Evolutionary conservation across 768 basidiomycete species (phyloP), one percentile per base, ranked within the genome.

Genomic region (Peribolospora kevripleyi): DNA sequence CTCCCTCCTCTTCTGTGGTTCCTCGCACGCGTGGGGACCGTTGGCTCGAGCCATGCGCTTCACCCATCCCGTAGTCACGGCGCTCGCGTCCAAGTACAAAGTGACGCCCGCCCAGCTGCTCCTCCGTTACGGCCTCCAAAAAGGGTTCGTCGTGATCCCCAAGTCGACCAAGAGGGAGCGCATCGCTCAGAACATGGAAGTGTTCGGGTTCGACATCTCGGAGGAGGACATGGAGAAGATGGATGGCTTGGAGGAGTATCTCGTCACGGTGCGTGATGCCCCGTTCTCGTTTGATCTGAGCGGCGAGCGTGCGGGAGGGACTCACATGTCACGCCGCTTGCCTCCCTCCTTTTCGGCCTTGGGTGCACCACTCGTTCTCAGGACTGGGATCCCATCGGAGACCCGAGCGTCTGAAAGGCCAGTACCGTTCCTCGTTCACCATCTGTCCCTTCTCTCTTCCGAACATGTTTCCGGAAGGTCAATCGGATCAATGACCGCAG

Each of bases 41-140:
- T 72, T 84, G 5, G 81, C 76, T 13, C 71, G 80, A 25, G 79
- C 75, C 8, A 69, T 76, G 65, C 72, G 77, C 49, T 81, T 84
- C 68, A 63, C 74, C 14, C 75, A 80, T 66, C 73, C 76, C 14
- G 65, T 66, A 7, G 69, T 83, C 58, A 64, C 65, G 37, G 62
- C 62, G 41, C 67, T 77, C 43, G 72, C 74, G 5, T 60, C 71
- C 46, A 78, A 76, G 64, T 77, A 81, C 63, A 62, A 65, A 45
- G 82, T 63, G 58, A 59, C 50, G 11, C 61, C 64, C 0, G 70
- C 85, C 13, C 88, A 93, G 62, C 68, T 84, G 50, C 68, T 82
- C 45, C 68, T 84, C 39, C 76, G 90, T 36, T 93, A 87, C 84
- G 79, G 77, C 8, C 66, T 87, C n/a, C 81, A 87, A 65, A 80